These are phyloP conservation scores for Cladosporium sp. DNA, from an alignment of 2,329 filamentous ascomycete species.

Conservation along the genomic window DNA sequence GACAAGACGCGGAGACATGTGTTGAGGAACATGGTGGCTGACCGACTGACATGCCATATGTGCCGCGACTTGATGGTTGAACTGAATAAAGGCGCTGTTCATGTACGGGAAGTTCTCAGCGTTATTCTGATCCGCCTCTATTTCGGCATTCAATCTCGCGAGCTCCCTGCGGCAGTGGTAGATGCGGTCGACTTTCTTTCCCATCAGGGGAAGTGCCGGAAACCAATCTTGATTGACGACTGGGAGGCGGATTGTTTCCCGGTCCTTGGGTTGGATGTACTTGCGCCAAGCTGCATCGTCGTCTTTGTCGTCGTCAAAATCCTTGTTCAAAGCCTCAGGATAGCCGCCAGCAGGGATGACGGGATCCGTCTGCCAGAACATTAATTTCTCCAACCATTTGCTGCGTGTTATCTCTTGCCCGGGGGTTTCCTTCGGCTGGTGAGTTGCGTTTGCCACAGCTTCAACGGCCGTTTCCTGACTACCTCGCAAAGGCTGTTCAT, in stretches of 20 bases:
- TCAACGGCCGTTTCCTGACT: constrained; percentile 11
- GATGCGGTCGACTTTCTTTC: constrained; percentile 91
- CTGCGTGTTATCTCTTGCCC: constrained; percentile 17
- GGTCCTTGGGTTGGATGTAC: constrained; percentile 74
- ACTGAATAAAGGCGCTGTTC: constrained; percentile 97
- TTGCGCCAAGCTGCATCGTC: constrained; percentile 71
- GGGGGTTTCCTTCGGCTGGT: constrained; percentile 6
- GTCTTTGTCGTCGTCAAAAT: constrained; percentile 36
- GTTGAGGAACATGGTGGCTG: constrained; percentile 83
- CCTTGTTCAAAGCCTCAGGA: constrained; percentile 47
- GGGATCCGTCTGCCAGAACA: constrained; percentile 28
- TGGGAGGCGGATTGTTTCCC: constrained; percentile 77
- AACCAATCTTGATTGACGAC: constrained; percentile 62
- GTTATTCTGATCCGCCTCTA: constrained; percentile 81
- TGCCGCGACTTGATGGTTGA: constrained; percentile 94
- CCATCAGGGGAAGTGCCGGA: constrained; percentile 69
- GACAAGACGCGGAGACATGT: constrained; percentile 89
- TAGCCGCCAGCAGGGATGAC: constrained; percentile 45
- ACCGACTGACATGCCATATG: constrained; percentile 96
- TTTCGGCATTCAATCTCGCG: constrained; percentile 82
- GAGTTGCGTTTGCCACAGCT: background rate
- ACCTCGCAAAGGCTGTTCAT: constrained; percentile 3
- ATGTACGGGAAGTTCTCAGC: constrained; percentile 83
- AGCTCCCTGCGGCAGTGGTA: constrained; percentile 84
- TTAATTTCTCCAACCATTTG: constrained; percentile 27